A percentile compares a stretch with the other conserved stretches of the same genome.
These are phyloP conservation scores for Neocatenulostroma microsporum DNA, from an alignment of 2,329 filamentous ascomycete genomes.

Conservation along the genomic window DNA sequence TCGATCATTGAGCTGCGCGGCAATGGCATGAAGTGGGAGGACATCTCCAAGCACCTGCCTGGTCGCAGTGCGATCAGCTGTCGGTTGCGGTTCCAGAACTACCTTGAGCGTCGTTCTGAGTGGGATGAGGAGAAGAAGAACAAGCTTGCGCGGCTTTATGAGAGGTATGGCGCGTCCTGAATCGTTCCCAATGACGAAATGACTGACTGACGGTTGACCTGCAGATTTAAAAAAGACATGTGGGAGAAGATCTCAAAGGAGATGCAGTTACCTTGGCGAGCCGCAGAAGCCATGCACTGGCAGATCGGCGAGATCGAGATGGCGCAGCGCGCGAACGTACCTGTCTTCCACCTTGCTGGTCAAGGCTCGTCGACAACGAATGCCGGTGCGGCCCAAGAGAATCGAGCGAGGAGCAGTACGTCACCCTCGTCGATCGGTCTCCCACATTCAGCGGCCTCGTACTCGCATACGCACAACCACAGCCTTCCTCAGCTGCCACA, in stretches of 20 bases:
- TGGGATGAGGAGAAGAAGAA: slow-evolving; percentile 99
- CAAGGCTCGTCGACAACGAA: slow-evolving; percentile 17
- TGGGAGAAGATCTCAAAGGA: slow-evolving; percentile 94
- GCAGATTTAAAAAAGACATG: slow-evolving; percentile 94
- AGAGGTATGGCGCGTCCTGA: slow-evolving; percentile 58
- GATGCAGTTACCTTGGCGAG: slow-evolving; percentile 90
- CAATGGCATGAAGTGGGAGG: slow-evolving; percentile 96
- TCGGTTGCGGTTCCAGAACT: slow-evolving; percentile 93
- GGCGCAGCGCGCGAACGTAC: slow-evolving; percentile 82
- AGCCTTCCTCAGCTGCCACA: slow-evolving; percentile 26
- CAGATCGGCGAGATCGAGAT: slow-evolving; percentile 89
- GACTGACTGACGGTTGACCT: not conserved
- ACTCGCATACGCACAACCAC: slow-evolving; percentile 27
- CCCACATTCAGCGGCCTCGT: slow-evolving; percentile 12
- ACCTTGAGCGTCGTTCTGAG: slow-evolving; percentile 82
- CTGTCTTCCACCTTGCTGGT: slow-evolving; percentile 60
- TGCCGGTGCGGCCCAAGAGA: slow-evolving; percentile 14
- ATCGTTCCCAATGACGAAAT: not conserved
- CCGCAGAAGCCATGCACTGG: slow-evolving; percentile 98
- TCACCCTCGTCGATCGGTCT: slow-evolving; percentile 18
- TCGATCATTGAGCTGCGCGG: slow-evolving; percentile 86
- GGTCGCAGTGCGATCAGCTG: slow-evolving; percentile 92
- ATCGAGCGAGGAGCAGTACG: no score
- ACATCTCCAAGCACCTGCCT: slow-evolving; percentile 85
- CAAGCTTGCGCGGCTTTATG: slow-evolving; percentile 87